phyloP scores from a whole-genome alignment of 345 rosid genomes.

The Brassica nigra region DNA sequence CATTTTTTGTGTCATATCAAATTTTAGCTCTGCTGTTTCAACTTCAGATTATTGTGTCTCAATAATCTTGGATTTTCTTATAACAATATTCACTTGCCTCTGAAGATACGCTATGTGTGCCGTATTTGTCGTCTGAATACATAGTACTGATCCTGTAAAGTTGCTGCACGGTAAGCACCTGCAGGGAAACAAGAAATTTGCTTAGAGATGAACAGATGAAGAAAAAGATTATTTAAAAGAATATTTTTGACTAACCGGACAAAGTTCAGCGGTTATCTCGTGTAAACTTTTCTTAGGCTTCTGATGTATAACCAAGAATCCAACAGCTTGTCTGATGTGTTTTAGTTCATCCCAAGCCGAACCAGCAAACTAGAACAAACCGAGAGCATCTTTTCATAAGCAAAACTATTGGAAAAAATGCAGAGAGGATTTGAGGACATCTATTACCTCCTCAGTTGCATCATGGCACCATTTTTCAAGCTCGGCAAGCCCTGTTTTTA shows the following conservation, averaged over 20 bases:
- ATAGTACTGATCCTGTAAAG: conserved; percentile 89
- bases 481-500: conserved; percentile 89
- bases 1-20: conserved; percentile 6
- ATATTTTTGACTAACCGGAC: conserved; percentile 60
- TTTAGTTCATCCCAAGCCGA: conserved; percentile 88
- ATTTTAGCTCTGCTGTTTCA: neutral
- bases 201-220: conserved; percentile 13
- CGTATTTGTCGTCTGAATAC: conserved; percentile 98
- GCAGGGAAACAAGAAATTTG: conserved; percentile 33
- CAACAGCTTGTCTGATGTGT: conserved; percentile 98
- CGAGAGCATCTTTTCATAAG: conserved; percentile 22
- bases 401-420: conserved; percentile 5
- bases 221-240: neutral
- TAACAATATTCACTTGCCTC: conserved; percentile 59
- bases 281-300: conserved; percentile 89
- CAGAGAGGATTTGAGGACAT: conserved; percentile 11
- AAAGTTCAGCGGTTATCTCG: conserved; percentile 92
- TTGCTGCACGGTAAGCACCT: conserved; percentile 95
- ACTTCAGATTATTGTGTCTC: neutral
- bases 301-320: conserved; percentile 98
- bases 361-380: conserved; percentile 69
- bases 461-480: conserved; percentile 87
- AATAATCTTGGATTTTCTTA: neutral
- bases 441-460: conserved; percentile 78
- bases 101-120: conserved; percentile 86